Evolutionary conservation across 176 grass and related monocot genomes (phyloP), one percentile per base, ranked within the genome.

Genomic region (Tuctoria greenei): DNA sequence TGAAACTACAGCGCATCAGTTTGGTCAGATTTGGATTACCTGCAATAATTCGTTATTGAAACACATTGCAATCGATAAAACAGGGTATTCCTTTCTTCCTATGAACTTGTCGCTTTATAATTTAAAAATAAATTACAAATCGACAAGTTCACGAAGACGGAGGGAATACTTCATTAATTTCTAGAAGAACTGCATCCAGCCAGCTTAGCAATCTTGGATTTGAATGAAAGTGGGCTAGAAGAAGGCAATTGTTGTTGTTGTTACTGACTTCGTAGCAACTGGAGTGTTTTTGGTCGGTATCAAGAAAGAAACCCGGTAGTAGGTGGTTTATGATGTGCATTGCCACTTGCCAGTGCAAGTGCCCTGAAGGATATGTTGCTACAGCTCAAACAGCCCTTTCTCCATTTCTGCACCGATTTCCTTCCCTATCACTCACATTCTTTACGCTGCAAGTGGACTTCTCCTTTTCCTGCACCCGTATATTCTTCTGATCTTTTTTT

Each of bases 361-460:
- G 64, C 35, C 63, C 42, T 11, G 17, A 60, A 67, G 11, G 31
- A 66, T 28, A 20, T 54, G 45, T 12, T 70, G 55, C 25, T 69
- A 45, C 71, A 86, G 34, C 61, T 36, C 26, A 69, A 62, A 25
- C 44, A 15, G 15, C 16, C 17, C 40, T 73, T 50, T 46, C 56
- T n/a, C n/a, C n/a, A n/a, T n/a, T n/a, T n/a, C n/a, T n/a, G n/a
- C n/a, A n/a, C n/a, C n/a, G n/a, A n/a, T n/a, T n/a, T n/a, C n/a
- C n/a, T n/a, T n/a, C n/a, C n/a, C n/a, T n/a, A n/a, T n/a, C n/a
- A n/a, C n/a, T 5, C 35, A 18, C 64, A 31, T 31, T 31, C 25
- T 75, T 81, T 13, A 44, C 25, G 18, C 65, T 64, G 45, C 84
- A 76, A 57, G 84, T 76, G 47, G 61, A 0, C 18, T 31, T 76